phyloP scores from a whole-genome alignment of 192 early-diverging fungal genomes.

The Entrophospora sp. region DNA sequence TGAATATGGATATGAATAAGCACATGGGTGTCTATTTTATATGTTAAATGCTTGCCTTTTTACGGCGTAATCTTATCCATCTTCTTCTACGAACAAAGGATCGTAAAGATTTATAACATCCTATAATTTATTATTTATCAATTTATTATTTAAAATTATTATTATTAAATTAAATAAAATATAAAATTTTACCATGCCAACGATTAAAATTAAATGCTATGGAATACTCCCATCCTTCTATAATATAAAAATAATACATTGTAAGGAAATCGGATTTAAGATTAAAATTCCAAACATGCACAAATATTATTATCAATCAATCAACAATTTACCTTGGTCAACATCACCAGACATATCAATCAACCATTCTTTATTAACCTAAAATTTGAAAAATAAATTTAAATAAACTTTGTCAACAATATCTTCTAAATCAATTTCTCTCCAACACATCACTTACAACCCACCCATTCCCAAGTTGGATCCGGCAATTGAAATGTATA shows the following conservation, averaged over 20 bases:
- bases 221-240: slow-evolving; percentile 48
- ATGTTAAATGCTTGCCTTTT: slow-evolving; percentile 14
- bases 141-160: not conserved
- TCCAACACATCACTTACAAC: not conserved
- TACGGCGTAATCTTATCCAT: slow-evolving; percentile 41
- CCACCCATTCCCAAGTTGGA: slow-evolving; percentile 51
- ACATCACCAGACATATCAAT: slow-evolving; percentile 55
- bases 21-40: not conserved
- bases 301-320: not conserved
- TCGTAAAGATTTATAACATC: slow-evolving; percentile 35
- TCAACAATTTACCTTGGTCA: slow-evolving; percentile 32
- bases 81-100: slow-evolving; percentile 47
- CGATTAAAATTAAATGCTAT: slow-evolving; percentile 38
- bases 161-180: not conserved
- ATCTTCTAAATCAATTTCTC: not conserved
- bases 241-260: not conserved
- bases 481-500: slow-evolving; percentile 39
- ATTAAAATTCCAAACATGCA: too few species aligned
- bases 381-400: not conserved
- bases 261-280: too few species aligned
- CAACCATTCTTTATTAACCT: slow-evolving; percentile 44
- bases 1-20: too few species aligned
- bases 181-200: slow-evolving; percentile 44
- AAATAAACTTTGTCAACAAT: not conserved
- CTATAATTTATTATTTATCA: slow-evolving; percentile 11